phyloP scores from a whole-genome alignment of 257 asterid species.

The Hygrophila difformis region DNA sequence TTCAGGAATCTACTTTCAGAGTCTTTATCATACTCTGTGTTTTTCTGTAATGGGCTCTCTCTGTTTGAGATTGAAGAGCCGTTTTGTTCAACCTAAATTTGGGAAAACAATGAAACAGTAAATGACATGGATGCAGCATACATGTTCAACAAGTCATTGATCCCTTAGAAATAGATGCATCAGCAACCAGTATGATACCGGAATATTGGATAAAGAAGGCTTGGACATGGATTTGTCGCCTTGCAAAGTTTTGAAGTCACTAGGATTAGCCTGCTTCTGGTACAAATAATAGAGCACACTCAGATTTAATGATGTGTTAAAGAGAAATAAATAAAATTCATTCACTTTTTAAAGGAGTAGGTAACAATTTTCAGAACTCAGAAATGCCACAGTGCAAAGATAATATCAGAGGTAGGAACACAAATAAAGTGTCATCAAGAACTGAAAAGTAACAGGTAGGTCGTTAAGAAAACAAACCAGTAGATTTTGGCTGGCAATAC shows the following conservation, averaged over 20 bases:
- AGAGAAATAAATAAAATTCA: background rate
- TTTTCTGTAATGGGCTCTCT: slow-evolving; percentile 30
- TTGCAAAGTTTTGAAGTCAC: slow-evolving; percentile 29
- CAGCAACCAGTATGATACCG: slow-evolving; percentile 30
- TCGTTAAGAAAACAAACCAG: slow-evolving; percentile 31
- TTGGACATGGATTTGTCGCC: slow-evolving; percentile 29
- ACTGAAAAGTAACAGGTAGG: background rate
- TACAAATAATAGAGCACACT: slow-evolving; percentile 5
- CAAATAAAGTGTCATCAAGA: background rate
- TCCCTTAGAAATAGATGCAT: slow-evolving; percentile 1
- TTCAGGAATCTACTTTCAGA: slow-evolving; percentile 35
- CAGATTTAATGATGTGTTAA: background rate
- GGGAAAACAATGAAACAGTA: background rate
- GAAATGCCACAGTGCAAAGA: too few relatives aligned
- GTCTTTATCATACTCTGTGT: slow-evolving; percentile 31
- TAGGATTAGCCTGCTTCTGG: slow-evolving; percentile 44
- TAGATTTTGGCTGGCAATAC: slow-evolving; percentile 49
- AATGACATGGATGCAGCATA: background rate
- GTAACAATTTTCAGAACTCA: too few relatives aligned
- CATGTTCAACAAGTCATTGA: background rate
- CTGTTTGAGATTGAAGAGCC: slow-evolving; percentile 19
- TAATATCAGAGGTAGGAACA: too few relatives aligned
- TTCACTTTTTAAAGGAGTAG: too few relatives aligned
- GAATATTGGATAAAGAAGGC: slow-evolving; percentile 25
- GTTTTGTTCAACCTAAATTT: slow-evolving; percentile 33